Percentiles rank a stretch among this genome's conserved stretches.
Evolutionary conservation across 179 eudicot species (phyloP).

Genomic region (Sideroxylon spinosum): DNA sequence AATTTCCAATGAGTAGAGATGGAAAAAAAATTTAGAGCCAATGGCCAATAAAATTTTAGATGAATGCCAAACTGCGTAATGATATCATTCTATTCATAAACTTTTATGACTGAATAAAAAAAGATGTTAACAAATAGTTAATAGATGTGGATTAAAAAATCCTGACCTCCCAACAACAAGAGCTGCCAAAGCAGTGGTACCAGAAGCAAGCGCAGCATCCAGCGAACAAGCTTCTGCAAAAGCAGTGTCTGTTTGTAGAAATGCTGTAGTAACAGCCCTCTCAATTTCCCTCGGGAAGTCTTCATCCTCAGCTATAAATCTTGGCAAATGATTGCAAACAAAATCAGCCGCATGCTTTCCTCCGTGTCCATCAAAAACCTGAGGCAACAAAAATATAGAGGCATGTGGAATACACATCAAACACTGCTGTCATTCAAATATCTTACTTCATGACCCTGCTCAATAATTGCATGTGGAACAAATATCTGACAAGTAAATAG

Average conservation of each 20-base stretch:
- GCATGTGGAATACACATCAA: not conserved
- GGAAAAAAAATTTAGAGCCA: not conserved
- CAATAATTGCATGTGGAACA: too few species aligned
- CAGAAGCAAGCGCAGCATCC: constrained; percentile 83
- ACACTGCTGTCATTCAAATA: not conserved
- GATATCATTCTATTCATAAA: not conserved
- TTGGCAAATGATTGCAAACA: constrained; percentile 78
- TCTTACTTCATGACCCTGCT: too few species aligned
- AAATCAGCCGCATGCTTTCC: constrained; percentile 97
- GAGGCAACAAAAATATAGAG: constrained; percentile 3
- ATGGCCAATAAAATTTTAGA: not conserved
- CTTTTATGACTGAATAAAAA: not conserved
- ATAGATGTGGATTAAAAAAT: constrained; percentile 1
- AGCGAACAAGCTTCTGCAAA: constrained; percentile 82
- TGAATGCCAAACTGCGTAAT: not conserved
- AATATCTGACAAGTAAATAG: too few species aligned
- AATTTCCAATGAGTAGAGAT: not conserved
- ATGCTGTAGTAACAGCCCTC: constrained; percentile 69
- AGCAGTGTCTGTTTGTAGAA: constrained; percentile 75
- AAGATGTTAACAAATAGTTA: not conserved
- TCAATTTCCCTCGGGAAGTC: constrained; percentile 70
- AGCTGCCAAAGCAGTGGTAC: constrained; percentile 91
- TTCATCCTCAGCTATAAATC: constrained; percentile 63
- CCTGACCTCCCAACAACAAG: constrained; percentile 78
- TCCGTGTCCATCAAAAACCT: constrained; percentile 97